Conservation (phyloP, 768 basidiomycete species). For the Podaxis sp. region DNA sequence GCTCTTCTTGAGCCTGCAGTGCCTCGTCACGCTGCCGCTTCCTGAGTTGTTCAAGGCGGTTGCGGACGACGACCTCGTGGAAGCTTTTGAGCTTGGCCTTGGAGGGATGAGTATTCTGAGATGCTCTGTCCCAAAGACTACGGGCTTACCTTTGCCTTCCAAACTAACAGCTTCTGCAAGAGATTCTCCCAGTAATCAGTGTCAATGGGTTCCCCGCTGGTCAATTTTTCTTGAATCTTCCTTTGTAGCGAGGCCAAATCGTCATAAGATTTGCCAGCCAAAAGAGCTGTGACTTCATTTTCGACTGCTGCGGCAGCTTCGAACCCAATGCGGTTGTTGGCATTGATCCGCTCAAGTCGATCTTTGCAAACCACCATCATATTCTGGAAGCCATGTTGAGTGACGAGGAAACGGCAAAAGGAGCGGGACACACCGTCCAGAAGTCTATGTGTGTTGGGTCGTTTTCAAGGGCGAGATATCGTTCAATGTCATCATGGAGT, state of each 20-base stretch:
- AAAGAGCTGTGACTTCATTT: conserved; percentile 72
- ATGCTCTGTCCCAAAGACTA: not conserved
- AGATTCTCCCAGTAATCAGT: conserved; percentile 97
- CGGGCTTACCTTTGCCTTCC: conserved; percentile 86
- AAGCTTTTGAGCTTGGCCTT: conserved; percentile 88
- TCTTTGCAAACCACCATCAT: conserved; percentile 98
- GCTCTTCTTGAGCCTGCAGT: conserved; percentile 86
- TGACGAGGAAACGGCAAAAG: not conserved
- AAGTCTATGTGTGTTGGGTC: conserved; percentile 88
- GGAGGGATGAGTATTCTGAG: conserved; percentile 9
- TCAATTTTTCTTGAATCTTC: conserved; percentile 82
- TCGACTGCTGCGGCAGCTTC: conserved; percentile 80
- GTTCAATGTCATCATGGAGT: conserved; percentile 90
- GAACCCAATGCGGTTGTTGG: conserved; percentile 55
- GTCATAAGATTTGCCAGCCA: conserved; percentile 83
- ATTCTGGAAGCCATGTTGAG: conserved; percentile 44
- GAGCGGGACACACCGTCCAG: conserved; percentile 69
- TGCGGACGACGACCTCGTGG: conserved; percentile 95
- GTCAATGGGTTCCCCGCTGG: conserved; percentile 92
- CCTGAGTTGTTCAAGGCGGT: conserved; percentile 92
- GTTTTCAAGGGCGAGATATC: conserved; percentile 84
- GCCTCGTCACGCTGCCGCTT: conserved; percentile 97
- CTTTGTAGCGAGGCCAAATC: conserved; percentile 80
- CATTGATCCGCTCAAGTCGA: conserved; percentile 72
- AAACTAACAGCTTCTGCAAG: conserved; percentile 87